phyloP scores from a whole-genome alignment of 345 rosid species.

The Citrus australasica region DNA sequence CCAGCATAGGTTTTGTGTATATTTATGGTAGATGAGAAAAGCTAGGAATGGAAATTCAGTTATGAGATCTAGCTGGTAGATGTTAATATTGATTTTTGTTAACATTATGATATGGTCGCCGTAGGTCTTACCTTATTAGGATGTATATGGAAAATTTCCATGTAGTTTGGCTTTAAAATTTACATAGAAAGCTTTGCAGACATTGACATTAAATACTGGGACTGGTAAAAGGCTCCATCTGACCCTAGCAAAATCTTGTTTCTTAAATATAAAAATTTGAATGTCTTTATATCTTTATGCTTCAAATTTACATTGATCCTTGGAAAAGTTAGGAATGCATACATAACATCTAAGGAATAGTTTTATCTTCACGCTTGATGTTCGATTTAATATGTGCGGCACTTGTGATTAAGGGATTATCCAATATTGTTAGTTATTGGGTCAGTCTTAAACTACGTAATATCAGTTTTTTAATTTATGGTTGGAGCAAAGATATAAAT shows the following conservation, averaged over 20 bases:
- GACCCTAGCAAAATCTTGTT: background rate
- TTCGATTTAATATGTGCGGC: background rate
- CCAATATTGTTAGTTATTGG: too few species aligned
- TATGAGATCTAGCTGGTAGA: conserved; percentile 35
- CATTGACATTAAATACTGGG: background rate
- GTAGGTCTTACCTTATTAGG: conserved; percentile 28
- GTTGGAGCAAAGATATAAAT: too few species aligned
- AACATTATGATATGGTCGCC: conserved; percentile 25
- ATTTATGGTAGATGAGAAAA: conserved; percentile 35
- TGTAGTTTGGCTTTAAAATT: conserved; percentile 32
- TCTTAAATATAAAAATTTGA: background rate
- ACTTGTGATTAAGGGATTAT: background rate
- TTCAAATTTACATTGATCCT: background rate
- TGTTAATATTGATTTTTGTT: conserved; percentile 40
- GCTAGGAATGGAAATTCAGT: conserved; percentile 34
- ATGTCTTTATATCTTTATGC: background rate
- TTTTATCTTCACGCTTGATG: background rate
- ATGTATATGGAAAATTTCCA: conserved; percentile 39
- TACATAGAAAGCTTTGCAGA: conserved; percentile 18
- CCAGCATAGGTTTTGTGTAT: conserved; percentile 42
- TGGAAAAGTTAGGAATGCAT: background rate
- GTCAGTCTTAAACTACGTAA: background rate
- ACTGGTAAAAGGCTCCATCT: background rate
- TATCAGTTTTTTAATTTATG: too few species aligned
- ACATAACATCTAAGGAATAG: background rate